Evolutionary conservation across 257 asterid genomes (phyloP).

Genomic region (Nicotiana benthamiana): DNA sequence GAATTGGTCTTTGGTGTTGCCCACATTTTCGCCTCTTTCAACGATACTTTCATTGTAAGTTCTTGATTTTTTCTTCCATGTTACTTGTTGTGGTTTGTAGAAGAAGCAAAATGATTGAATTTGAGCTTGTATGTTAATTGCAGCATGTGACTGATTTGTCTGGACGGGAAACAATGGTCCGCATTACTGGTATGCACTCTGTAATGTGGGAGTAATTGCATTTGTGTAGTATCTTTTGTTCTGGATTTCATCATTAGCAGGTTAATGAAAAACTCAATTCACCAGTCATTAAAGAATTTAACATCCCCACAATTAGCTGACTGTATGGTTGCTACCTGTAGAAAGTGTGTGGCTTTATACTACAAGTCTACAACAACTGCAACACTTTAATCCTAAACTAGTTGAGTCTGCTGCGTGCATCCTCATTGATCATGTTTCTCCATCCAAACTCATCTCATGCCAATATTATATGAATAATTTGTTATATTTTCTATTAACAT

Average conservation of each 20-base stretch:
- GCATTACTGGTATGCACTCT: slow-evolving; percentile 56
- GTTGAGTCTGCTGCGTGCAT: background rate
- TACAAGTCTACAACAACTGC: background rate
- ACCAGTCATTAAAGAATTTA: background rate
- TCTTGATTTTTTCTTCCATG: background rate
- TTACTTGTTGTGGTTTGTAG: background rate
- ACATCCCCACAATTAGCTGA: background rate
- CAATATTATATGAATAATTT: background rate
- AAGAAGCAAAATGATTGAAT: background rate
- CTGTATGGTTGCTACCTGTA: background rate
- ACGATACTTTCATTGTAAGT: slow-evolving; percentile 79
- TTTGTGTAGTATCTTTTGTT: background rate
- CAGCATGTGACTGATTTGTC: slow-evolving; percentile 94
- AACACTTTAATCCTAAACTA: background rate
- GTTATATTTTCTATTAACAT: background rate
- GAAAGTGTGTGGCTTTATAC: background rate
- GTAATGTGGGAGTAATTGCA: background rate
- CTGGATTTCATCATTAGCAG: background rate
- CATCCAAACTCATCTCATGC: background rate
- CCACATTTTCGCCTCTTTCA: slow-evolving; percentile 88
- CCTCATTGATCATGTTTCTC: background rate
- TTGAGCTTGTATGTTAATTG: slow-evolving; percentile 4
- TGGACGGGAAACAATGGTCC: slow-evolving; percentile 87
- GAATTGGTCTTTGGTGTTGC: slow-evolving; percentile 80
- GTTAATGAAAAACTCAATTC: background rate